Evolutionary conservation across 2,329 filamentous ascomycete genomes (phyloP), one percentile per base, ranked within the genome.

Genomic region (Microdochium nivale): DNA sequence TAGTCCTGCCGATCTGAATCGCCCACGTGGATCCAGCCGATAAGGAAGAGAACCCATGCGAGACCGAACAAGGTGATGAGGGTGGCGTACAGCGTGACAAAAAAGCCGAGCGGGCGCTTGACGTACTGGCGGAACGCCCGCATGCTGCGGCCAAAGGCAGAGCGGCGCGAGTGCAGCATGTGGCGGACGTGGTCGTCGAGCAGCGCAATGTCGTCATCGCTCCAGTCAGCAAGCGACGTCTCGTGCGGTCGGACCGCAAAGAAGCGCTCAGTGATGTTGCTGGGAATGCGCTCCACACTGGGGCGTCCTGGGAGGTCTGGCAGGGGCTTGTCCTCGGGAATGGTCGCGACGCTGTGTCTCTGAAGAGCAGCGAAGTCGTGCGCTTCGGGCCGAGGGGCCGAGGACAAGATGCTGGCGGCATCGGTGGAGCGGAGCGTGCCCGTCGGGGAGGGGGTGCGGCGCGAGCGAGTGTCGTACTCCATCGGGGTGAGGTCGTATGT

Each of bases 21-120:
- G 21, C 87, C 88, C 21, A 92, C 85, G 56, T 90, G 90, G 63
- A 94, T 88, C 89, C 89, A 95, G 48, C 85, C 88, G 64, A 95
- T 95, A 51, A 95, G 73, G 69, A 92, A 94, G n/a, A 95, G 77
- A 1, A 95, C 89, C 90, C 89, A 95, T 0, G 87, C 87, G 13
- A 92, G 75, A 61, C 89, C 89, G 59, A 95, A 95, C 0, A 91
- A 74, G 0, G 89, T 94, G 59, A 95, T 91, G 21, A 92, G 74
- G 1, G 80, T 84, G 9, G 88, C 89, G 66, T 95, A 95, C 3
- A 95, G 70, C 0, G 88, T 94, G 53, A 95, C 87, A 51, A 91
- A 77, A 63, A 94, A 89, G 1, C 90, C 90, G 35, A 95, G 75
- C 1, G 90, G 88, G 59, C 83, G 81, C 37, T 77, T 77, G 14